These are phyloP conservation scores for Xylaria telfairii DNA, from an alignment of 495 filamentous ascomycete species.

Conservation along the genomic window DNA sequence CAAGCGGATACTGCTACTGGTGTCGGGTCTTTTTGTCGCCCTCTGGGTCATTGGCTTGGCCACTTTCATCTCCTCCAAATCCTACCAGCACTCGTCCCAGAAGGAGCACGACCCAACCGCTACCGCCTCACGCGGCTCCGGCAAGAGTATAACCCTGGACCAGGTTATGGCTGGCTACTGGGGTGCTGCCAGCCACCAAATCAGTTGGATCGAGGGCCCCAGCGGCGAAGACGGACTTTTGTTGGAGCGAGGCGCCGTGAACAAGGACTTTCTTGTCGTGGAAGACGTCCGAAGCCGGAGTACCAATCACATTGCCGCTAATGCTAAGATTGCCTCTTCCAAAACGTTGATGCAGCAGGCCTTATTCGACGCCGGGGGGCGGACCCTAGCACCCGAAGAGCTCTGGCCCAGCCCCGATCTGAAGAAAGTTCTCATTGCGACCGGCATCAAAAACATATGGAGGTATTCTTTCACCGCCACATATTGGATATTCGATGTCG, in stretches of 20 bases:
- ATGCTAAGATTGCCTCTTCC: slow-evolving; percentile 42
- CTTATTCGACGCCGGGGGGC: slow-evolving; percentile 62
- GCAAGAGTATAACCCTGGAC: slow-evolving; percentile 80
- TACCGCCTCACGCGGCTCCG: slow-evolving; percentile 67
- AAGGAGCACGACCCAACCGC: slow-evolving; percentile 71
- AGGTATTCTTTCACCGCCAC: slow-evolving; percentile 82
- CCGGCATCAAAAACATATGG: slow-evolving; percentile 77
- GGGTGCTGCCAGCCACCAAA: slow-evolving; percentile 68
- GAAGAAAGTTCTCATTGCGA: slow-evolving; percentile 81
- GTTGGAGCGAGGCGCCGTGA: slow-evolving; percentile 65
- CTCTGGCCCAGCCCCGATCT: slow-evolving; percentile 83
- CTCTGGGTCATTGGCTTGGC: slow-evolving; percentile 82
- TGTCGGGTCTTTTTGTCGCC: slow-evolving; percentile 69
- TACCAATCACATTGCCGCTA: slow-evolving; percentile 35
- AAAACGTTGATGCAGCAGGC: slow-evolving; percentile 75
- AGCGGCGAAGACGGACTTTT: slow-evolving; percentile 86
- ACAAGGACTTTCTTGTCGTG: slow-evolving; percentile 79
- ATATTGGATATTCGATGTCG: slow-evolving; percentile 96
- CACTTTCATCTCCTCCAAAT: slow-evolving; percentile 70
- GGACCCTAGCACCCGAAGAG: slow-evolving; percentile 57
- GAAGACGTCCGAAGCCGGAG: slow-evolving; percentile 74
- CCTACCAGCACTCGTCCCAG: slow-evolving; percentile 66
- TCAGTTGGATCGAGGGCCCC: slow-evolving; percentile 87
- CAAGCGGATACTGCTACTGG: slow-evolving; percentile 69
- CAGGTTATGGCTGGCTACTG: slow-evolving; percentile 79